Evolutionary conservation across 495 filamentous ascomycete genomes (phyloP).

Genomic region (Penicillium coffeae): DNA sequence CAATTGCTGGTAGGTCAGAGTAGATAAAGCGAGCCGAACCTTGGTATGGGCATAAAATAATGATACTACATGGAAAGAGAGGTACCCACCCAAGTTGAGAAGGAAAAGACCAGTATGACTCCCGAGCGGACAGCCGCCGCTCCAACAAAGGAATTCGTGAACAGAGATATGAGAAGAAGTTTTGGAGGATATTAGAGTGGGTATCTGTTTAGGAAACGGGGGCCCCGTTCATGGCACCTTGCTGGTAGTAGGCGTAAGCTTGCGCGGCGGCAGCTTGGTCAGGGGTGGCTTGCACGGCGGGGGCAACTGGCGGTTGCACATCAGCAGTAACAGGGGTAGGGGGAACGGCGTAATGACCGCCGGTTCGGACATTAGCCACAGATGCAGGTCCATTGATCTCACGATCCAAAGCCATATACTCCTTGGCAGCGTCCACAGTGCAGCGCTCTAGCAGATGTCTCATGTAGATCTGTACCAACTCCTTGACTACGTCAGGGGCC

Average conservation of each 20-base stretch:
- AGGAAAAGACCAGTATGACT: slow-evolving; percentile 8
- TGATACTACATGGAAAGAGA: slow-evolving; percentile 33
- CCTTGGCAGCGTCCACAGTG: slow-evolving; percentile 76
- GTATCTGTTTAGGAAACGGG: slow-evolving; percentile 10
- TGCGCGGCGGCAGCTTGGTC: slow-evolving; percentile 24
- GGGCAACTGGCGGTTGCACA: slow-evolving; percentile 11
- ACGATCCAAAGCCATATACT: slow-evolving; percentile 78
- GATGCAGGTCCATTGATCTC: slow-evolving; percentile 71
- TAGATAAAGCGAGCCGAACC: no score
- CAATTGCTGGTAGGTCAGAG: no score
- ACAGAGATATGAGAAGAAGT: slow-evolving; percentile 6
- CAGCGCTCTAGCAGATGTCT: slow-evolving; percentile 81
- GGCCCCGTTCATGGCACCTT: slow-evolving; percentile 32
- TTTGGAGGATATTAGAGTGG: slow-evolving; percentile 1
- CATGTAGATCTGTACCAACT: slow-evolving; percentile 77
- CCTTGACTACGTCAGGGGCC: slow-evolving; percentile 61
- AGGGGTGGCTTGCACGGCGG: slow-evolving; percentile 12
- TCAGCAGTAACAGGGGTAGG: slow-evolving; percentile 6
- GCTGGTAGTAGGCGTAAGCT: slow-evolving; percentile 40
- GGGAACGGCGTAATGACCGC: slow-evolving; percentile 20
- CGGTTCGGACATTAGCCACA: slow-evolving; percentile 33
- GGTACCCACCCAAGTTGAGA: slow-evolving; percentile 22
- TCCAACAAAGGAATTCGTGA: no score
- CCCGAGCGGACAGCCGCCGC: no score
- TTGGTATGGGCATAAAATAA: no score